Percentiles rank a stretch among this genome's conserved stretches.
phyloP scores from a whole-genome alignment of 2,329 filamentous ascomycete genomes.

The Arthrobotrys iridis region DNA sequence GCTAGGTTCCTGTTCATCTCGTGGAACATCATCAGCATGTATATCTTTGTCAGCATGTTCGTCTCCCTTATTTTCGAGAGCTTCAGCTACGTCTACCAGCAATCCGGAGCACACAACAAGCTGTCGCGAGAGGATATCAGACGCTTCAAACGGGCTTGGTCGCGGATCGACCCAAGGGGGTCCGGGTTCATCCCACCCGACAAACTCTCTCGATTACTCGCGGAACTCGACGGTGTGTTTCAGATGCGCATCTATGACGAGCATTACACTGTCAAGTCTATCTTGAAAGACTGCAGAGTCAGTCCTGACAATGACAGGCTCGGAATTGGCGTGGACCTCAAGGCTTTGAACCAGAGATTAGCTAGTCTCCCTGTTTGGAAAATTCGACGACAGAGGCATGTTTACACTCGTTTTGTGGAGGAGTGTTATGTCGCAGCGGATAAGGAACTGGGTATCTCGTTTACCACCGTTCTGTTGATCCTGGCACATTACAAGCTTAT shows the following conservation, averaged over 20 bases:
- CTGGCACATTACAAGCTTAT: constrained; percentile 99
- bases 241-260: constrained; percentile 96
- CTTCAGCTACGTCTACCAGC: constrained; percentile 98
- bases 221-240: constrained; percentile 92
- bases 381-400: constrained; percentile 77
- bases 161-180: constrained; percentile 89
- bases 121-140: constrained; percentile 94
- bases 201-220: constrained; percentile 84
- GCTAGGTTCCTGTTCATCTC: constrained; percentile 88
- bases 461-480: constrained; percentile 92
- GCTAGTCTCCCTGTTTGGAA: constrained; percentile 76
- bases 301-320: constrained; percentile 63
- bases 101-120: constrained; percentile 88
- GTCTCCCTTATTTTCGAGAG: constrained; percentile 99
- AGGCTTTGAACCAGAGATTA: constrained; percentile 78
- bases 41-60: constrained; percentile 98
- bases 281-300: constrained; percentile 83
- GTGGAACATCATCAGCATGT: constrained; percentile 99
- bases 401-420: constrained; percentile 95
- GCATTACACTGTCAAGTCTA: constrained; percentile 84
- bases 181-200: constrained; percentile 92
- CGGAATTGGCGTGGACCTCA: constrained; percentile 72
- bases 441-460: constrained; percentile 86
- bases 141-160: constrained; percentile 98
- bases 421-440: constrained; percentile 95